phyloP scores from a whole-genome alignment of 495 filamentous ascomycete species.

The Trichoderma erinaceum region DNA sequence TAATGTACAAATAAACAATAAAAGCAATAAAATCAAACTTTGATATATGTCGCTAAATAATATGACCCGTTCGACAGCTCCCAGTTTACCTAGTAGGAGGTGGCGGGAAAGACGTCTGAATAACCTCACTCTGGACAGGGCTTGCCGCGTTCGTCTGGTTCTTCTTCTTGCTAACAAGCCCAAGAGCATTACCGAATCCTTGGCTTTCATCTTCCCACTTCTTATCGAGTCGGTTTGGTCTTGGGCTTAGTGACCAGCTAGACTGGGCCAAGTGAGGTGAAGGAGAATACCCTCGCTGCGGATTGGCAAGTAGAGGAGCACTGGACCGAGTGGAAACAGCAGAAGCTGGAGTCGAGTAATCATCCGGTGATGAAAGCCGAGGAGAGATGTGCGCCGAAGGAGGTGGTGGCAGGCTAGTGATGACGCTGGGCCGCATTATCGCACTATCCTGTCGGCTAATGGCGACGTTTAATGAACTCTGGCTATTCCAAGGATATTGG shows the following conservation, averaged over 20 bases:
- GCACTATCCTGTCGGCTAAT: neutral
- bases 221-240: neutral
- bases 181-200: neutral
- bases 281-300: neutral
- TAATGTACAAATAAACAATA: neutral
- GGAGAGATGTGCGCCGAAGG: slow-evolving; percentile 1
- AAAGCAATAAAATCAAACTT: neutral
- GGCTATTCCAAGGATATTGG: neutral
- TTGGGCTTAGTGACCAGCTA: slow-evolving; percentile 1
- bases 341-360: slow-evolving; percentile 12
- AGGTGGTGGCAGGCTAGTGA: neutral
- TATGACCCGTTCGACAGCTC: too few relatives aligned
- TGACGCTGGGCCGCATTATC: neutral
- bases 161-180: neutral
- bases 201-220: neutral
- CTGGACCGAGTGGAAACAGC: slow-evolving; percentile 9
- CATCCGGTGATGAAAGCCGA: slow-evolving; percentile 13
- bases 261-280: slow-evolving; percentile 4
- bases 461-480: neutral
- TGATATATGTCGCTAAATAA: neutral
- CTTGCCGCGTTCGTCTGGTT: neutral
- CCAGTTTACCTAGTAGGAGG: neutral
- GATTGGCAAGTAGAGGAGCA: neutral
- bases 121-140: neutral
- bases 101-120: neutral